Base-by-base conservation (phyloP, 2,329 filamentous ascomycete genomes). In the Basipetospora chlamydospora region DNA sequence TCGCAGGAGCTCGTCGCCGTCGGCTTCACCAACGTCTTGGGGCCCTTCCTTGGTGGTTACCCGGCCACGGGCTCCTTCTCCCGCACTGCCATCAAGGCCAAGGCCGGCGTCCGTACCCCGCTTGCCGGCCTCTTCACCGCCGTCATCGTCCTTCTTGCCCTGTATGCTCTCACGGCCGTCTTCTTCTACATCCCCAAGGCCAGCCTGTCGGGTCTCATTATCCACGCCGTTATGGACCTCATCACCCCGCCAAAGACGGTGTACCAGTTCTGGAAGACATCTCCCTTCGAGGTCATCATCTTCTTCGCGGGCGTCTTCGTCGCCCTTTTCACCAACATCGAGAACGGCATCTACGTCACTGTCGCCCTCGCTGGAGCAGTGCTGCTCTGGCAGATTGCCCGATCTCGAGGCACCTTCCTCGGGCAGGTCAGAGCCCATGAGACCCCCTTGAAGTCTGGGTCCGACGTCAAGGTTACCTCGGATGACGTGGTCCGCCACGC, bases 1-100 rank as follows among this genome's bases (percentile, higher is more conserved):
- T 85, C 80, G 2, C 81, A 87, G 52, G 80, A 87, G 51, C 60
- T 87, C 34, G 77, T 87, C 20, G 80, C 79, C 25, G 83, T 86
- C 46, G 80, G 80, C 43, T 70, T 85, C 3, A 73, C 70, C 26
- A 87, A 87, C 51, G 58, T 86, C 23, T 65, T 87, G 8, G 80
- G 77, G 13, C 77, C 82, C 8, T 88, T 90, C 62, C 62, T 88
- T 2, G 81, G 85, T 35, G 84, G 67, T 2, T 94, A 92, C 47
- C 83, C 85, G 4, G 81, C 83, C 0, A 94, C 85, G 9, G 86
- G 85, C 5, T 92, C 85, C 2, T 94, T 94, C 64, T 88, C 82
- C 6, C 75, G 85, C 42, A 93, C 85, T 16, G 86, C 85, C 35
- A 92, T 94, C 63, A 92, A 92, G 58, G 83, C 85, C n/a, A 93